phyloP scores from a whole-genome alignment of 2,329 filamentous ascomycete species.

The Davidsoniella virescens region DNA sequence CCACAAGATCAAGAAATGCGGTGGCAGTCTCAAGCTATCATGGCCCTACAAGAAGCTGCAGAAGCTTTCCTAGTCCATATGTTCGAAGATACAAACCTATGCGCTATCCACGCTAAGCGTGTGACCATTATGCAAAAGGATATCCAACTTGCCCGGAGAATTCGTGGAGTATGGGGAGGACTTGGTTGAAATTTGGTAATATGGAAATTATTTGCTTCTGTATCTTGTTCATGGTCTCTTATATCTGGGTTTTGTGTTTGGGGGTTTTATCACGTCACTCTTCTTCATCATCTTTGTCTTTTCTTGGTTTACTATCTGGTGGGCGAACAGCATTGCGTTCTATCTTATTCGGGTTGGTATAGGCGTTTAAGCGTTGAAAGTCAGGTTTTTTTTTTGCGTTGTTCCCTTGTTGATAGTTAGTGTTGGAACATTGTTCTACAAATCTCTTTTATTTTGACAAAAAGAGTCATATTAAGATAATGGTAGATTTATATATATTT shows the following conservation, averaged over 20 bases:
- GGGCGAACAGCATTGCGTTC: not conserved
- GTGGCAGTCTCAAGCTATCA: constrained; percentile 92
- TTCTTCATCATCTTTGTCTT: not conserved
- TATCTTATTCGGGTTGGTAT: constrained; percentile 3
- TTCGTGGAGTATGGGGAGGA: constrained; percentile 63
- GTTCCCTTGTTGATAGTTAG: not conserved
- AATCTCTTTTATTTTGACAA: too few species aligned
- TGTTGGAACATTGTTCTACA: too few species aligned
- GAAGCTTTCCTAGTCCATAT: constrained; percentile 91
- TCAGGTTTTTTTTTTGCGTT: not conserved
- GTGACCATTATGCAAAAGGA: constrained; percentile 98
- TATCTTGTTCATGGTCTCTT: not conserved
- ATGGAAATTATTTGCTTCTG: not conserved
- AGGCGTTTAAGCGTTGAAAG: constrained; percentile 1
- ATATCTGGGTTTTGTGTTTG: not conserved
- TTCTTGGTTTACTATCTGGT: not conserved
- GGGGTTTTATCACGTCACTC: not conserved
- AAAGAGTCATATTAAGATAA: too few species aligned
- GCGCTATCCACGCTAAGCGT: constrained; percentile 89
- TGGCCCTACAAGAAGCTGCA: constrained; percentile 85
- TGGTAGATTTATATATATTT: too few species aligned
- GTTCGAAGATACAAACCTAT: constrained; percentile 94
- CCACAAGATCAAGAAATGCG: constrained; percentile 54
- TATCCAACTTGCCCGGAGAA: constrained; percentile 76
- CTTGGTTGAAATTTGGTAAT: constrained; percentile 29